phyloP scores from a whole-genome alignment of 208 protist species.

The Leishmania martiniquensis region DNA sequence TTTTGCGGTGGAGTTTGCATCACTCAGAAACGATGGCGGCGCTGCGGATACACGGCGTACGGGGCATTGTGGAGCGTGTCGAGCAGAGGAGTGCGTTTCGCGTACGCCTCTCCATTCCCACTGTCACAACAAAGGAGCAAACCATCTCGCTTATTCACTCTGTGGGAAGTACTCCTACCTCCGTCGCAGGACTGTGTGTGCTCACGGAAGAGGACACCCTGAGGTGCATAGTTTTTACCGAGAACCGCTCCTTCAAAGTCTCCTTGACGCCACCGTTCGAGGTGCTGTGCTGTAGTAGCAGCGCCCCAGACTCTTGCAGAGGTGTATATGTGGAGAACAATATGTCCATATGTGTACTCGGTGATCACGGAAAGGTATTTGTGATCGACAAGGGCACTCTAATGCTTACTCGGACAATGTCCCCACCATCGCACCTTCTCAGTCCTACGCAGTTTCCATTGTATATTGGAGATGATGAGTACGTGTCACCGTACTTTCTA shows the following conservation, averaged over 20 bases:
- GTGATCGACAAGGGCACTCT: constrained; percentile 61
- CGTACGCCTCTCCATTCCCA: constrained; percentile 53
- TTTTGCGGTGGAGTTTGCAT: constrained; percentile 60
- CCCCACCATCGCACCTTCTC: constrained; percentile 5
- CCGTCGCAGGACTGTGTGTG: constrained; percentile 38
- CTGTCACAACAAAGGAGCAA: constrained; percentile 37
- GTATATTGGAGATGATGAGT: constrained; percentile 56
- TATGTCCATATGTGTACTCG: constrained; percentile 45
- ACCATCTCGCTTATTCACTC: constrained; percentile 53
- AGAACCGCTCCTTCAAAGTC: constrained; percentile 35
- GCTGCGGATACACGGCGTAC: constrained; percentile 34
- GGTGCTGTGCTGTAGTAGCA: constrained; percentile 28
- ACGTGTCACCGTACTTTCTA: constrained; percentile 55
- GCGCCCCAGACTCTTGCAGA: constrained; percentile 27
- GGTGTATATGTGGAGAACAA: constrained; percentile 41
- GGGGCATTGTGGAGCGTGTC: constrained; percentile 43
- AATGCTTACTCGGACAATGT: constrained; percentile 26
- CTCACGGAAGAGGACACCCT: constrained; percentile 28
- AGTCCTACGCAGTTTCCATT: constrained; percentile 33
- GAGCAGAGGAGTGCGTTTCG: constrained; percentile 41
- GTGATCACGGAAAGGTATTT: constrained; percentile 37
- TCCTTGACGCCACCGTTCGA: constrained; percentile 26
- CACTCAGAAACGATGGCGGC: constrained; percentile 25
- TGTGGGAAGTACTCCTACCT: constrained; percentile 16
- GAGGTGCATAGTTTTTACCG: constrained; percentile 37